These are phyloP conservation scores for Calocybe gangraenosa DNA, from an alignment of 768 basidiomycete species.

Conservation along the genomic window DNA sequence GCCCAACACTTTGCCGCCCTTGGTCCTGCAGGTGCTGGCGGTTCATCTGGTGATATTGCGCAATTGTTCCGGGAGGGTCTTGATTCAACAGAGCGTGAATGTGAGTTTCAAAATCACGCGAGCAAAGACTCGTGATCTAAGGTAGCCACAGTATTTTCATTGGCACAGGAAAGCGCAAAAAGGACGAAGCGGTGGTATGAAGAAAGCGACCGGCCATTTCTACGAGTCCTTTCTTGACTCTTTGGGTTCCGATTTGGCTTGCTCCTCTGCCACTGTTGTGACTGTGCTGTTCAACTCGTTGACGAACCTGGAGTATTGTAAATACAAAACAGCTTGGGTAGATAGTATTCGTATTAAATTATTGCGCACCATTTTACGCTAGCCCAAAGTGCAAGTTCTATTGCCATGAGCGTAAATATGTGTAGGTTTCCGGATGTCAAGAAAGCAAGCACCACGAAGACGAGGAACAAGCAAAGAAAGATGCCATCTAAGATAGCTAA, in stretches of 20 bases:
- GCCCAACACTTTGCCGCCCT: constrained; percentile 83
- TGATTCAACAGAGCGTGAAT: constrained; percentile 87
- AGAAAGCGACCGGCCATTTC: constrained; percentile 45
- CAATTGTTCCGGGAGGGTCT: constrained; percentile 87
- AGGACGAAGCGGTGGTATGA: constrained; percentile 85
- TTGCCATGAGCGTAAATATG: constrained; percentile 58
- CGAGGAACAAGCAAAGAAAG: constrained; percentile 52
- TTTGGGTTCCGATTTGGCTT: constrained; percentile 15
- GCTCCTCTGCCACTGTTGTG: constrained; percentile 6
- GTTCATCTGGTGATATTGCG: constrained; percentile 51
- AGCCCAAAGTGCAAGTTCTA: constrained; percentile 69
- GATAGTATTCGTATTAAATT: background rate
- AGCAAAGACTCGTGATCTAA: constrained; percentile 4
- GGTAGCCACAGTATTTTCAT: constrained; percentile 62
- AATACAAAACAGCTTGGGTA: too few relatives aligned
- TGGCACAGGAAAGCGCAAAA: constrained; percentile 81
- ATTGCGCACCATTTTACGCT: constrained; percentile 72
- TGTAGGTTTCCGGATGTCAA: constrained; percentile 65
- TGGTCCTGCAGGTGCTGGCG: constrained; percentile 53
- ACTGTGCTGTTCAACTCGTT: constrained; percentile 49
- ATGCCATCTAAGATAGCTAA: constrained; percentile 59
- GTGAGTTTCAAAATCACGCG: constrained; percentile 44
- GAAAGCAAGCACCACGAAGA: constrained; percentile 55
- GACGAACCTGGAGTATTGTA: constrained; percentile 51
- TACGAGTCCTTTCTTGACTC: constrained; percentile 28